Conservation (phyloP, 208 protist species). For the Leptomonas pyrrhocoris region DNA sequence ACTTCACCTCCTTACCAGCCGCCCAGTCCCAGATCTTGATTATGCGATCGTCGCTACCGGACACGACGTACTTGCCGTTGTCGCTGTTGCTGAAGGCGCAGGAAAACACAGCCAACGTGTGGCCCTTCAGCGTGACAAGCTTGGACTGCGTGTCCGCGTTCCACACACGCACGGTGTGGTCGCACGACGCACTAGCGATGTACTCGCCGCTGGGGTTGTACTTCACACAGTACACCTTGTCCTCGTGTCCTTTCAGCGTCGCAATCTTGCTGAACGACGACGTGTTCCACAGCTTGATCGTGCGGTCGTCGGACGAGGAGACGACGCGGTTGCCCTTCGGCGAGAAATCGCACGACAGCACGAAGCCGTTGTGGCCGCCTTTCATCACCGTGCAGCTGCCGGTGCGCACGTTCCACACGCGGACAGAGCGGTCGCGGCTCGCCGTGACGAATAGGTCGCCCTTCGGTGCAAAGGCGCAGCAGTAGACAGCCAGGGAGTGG, state of each 20-base stretch:
- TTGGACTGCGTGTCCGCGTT: slow-evolving; percentile 68
- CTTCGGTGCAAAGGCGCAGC: slow-evolving; percentile 79
- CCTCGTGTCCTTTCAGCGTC: slow-evolving; percentile 94
- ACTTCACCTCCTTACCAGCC: slow-evolving; percentile 55
- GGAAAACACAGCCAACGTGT: slow-evolving; percentile 81
- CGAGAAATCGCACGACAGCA: slow-evolving; percentile 88
- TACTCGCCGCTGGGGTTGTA: slow-evolving; percentile 89
- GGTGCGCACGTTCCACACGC: slow-evolving; percentile 69
- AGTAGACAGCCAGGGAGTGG: slow-evolving; percentile 80
- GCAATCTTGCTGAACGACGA: slow-evolving; percentile 64
- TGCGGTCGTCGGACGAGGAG: slow-evolving; percentile 75
- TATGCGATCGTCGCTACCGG: slow-evolving; percentile 79
- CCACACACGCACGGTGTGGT: slow-evolving; percentile 85
- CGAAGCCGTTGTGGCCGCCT: slow-evolving; percentile 89
- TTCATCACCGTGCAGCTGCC: slow-evolving; percentile 78
- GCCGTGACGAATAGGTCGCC: slow-evolving; percentile 77
- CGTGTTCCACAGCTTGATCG: slow-evolving; percentile 86
- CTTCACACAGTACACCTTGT: slow-evolving; percentile 91
- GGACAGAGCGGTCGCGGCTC: slow-evolving; percentile 82
- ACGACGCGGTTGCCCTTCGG: slow-evolving; percentile 82
- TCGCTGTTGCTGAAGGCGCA: slow-evolving; percentile 83
- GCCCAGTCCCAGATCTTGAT: slow-evolving; percentile 90
- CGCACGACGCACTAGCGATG: slow-evolving; percentile 86
- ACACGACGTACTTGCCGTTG: slow-evolving; percentile 76
- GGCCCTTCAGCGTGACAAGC: slow-evolving; percentile 66